Evolutionary conservation across 176 grass and related monocot genomes (phyloP), one percentile per base, ranked within the genome.

Genomic region (Neostapfia colusana): DNA sequence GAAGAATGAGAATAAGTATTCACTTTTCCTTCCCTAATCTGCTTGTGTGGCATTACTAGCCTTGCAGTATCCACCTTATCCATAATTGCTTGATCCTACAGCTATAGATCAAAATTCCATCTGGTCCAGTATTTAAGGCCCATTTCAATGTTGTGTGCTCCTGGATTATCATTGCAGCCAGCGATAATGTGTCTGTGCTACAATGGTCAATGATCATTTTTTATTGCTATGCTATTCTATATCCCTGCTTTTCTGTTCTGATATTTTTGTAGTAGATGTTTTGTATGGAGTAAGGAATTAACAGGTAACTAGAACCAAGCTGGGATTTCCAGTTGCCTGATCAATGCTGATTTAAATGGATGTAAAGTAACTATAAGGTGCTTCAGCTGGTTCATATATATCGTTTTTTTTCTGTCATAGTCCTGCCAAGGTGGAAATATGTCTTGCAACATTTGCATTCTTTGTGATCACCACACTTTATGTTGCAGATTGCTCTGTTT

Each of bases 381-480:
- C 74, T 84, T 78, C 3, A 3, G 28, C 39, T 60, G 38, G 27
- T 75, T 70, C 44, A 71, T 55, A 68, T 45, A 63, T 76, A 15
- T 20, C n/a, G n/a, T 7, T 28, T 34, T 72, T 43, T 31, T 10
- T 24, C 34, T 77, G 44, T 39, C 7, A 35, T 21, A 54, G 55
- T 39, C 34, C 42, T 51, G 17, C 35, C 8, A 34, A 25, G 6
- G 0, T 84, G 21, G 37, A 49, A 45, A 59, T 83, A 63, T 73
- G 64, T 45, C n/a, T 20, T n/a, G n/a, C 67, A 56, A 10, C 23
- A 31, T 63, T 48, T 45, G 75, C 55, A 13, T 79, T 43, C 2
- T 24, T 48, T 62, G 48, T 11, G n/a, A n/a, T 74, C 53, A 59
- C 27, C 61, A n/a, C 44, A 44, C 8, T 11, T n/a, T 81, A 27